Conservation (phyloP, 163 green algal genomes). For the Scenedesmus sp. region DNA sequence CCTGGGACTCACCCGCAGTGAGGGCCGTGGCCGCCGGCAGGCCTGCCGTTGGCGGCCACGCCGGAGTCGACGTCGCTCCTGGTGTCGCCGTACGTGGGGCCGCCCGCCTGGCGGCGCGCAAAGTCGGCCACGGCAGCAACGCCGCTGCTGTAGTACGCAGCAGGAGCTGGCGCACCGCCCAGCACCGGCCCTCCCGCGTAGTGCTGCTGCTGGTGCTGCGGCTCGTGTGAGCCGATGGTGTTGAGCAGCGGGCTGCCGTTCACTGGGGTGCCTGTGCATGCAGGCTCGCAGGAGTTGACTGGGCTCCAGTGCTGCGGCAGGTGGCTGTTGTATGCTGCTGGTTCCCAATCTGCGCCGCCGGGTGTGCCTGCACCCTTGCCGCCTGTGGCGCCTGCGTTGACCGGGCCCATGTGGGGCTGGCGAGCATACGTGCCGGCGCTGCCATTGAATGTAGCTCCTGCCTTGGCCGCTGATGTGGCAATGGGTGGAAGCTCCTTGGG, state of each 20-base stretch:
- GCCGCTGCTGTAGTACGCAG: conserved; percentile 12
- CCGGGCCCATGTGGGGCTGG: not conserved
- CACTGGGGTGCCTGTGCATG: not conserved
- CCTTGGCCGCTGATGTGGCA: not conserved
- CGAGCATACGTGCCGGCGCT: not conserved
- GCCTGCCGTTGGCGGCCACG: not conserved
- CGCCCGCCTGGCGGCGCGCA: not conserved
- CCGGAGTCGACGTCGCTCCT: not conserved
- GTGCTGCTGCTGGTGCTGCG: not conserved
- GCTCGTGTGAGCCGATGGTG: not conserved
- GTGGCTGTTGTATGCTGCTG: not conserved
- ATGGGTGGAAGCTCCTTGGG: not conserved
- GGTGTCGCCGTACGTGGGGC: not conserved
- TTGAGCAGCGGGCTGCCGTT: not conserved
- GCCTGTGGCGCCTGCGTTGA: not conserved
- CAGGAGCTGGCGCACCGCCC: not conserved
- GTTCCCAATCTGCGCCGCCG: not conserved
- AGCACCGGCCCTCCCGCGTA: not conserved
- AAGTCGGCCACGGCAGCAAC: not conserved
- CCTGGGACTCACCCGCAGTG: conserved; percentile 33
- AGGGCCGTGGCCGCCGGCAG: not conserved
- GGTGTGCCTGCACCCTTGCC: not conserved
- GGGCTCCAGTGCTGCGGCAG: conserved; percentile 7
- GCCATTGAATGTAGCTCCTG: not conserved
- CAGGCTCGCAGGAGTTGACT: not conserved